These are phyloP conservation scores for Solanum etuberosum DNA, from an alignment of 257 asterid genomes.

Conservation along the genomic window DNA sequence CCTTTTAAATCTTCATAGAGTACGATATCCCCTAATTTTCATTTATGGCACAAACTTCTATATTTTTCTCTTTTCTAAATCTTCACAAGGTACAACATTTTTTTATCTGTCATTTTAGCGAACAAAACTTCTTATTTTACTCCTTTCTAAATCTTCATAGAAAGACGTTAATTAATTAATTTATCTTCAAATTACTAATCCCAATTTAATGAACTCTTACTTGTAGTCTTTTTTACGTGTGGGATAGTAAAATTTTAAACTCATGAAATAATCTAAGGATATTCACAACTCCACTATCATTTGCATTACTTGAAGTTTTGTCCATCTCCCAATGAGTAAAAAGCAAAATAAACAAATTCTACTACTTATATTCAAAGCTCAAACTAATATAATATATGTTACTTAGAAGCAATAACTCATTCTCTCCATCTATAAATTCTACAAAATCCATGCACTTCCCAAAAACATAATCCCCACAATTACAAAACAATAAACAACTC, in stretches of 20 bases:
- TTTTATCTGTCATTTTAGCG: neutral
- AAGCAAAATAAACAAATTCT: constrained; percentile 2
- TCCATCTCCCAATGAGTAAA: neutral
- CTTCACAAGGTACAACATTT: neutral
- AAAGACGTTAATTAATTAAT: neutral
- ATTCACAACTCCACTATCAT: neutral
- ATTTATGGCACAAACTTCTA: neutral
- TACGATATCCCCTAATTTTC: neutral
- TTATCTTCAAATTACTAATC: neutral
- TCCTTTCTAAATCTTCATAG: neutral
- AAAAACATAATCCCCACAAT: neutral
- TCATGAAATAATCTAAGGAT: neutral
- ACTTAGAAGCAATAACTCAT: constrained; percentile 26
- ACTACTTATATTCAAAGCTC: constrained; percentile 13
- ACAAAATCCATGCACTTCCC: neutral
- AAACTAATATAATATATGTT: neutral
- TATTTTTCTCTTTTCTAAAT: too few species aligned
- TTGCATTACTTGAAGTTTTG: neutral
- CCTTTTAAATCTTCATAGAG: neutral
- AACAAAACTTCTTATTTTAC: neutral
- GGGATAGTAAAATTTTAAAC: neutral
- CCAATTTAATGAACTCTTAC: neutral
- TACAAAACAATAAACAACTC: neutral
- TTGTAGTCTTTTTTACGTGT: neutral
- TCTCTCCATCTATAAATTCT: neutral